Evolutionary conservation across 2,329 filamentous ascomycete genomes (phyloP).

Genomic region (Ophiosphaerella herpotricha): DNA sequence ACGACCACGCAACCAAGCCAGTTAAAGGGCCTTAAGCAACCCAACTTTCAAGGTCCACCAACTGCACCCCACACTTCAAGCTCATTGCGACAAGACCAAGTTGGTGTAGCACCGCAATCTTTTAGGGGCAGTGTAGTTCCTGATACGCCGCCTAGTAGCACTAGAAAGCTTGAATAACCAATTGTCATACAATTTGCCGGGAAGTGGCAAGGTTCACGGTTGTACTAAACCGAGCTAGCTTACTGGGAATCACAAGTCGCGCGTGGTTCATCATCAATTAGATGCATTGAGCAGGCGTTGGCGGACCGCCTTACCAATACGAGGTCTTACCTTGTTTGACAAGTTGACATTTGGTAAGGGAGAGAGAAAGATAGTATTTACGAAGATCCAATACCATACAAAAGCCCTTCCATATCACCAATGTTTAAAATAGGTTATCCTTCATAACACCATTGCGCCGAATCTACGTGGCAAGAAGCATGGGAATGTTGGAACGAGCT

Average conservation of each 20-base stretch:
- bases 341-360: neutral
- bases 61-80: conserved; percentile 27
- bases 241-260: neutral
- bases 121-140: conserved; percentile 22
- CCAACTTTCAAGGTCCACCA: conserved; percentile 25
- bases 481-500: neutral
- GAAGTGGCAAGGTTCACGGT: neutral
- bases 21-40: conserved; percentile 20
- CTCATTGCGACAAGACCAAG: conserved; percentile 17
- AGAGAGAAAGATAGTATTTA: neutral
- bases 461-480: too few relatives aligned
- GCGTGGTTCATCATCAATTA: neutral
- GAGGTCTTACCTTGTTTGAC: conserved; percentile 2
- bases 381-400: neutral
- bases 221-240: too few relatives aligned
- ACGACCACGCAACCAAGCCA: conserved; percentile 36
- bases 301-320: conserved; percentile 7
- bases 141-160: conserved; percentile 35
- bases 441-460: neutral
- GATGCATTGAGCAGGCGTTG: conserved; percentile 1
- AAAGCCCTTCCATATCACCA: neutral
- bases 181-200: neutral
- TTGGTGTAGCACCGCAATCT: neutral
- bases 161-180: conserved; percentile 10
- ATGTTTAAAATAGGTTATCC: neutral